Evolutionary conservation across 2,329 filamentous ascomycete species (phyloP).

Genomic region (Aspergillus costaricaensis): DNA sequence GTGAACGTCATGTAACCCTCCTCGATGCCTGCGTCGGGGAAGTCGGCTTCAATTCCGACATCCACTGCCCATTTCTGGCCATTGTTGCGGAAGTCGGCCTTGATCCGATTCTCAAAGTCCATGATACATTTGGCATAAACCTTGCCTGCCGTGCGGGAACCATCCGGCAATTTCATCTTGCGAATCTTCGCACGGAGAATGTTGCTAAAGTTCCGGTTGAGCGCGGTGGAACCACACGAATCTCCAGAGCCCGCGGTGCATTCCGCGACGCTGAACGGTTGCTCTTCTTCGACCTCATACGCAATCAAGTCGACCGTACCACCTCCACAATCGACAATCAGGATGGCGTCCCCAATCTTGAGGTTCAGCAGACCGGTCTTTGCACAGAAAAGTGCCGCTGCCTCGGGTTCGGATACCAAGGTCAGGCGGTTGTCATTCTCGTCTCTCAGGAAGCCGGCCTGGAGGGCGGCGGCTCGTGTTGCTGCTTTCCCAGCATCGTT

Average conservation of each 20-base stretch:
- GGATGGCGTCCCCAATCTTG: slow-evolving; percentile 96
- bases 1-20: slow-evolving; percentile 99
- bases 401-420: slow-evolving; percentile 93
- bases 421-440: slow-evolving; percentile 97
- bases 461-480: slow-evolving; percentile 91
- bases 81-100: slow-evolving; percentile 98
- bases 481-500: slow-evolving; percentile 98
- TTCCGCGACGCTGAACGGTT: slow-evolving; percentile 93
- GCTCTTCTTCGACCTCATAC: slow-evolving; percentile 97
- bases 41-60: slow-evolving; percentile 97
- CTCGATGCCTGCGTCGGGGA: slow-evolving; percentile 95
- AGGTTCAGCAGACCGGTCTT: slow-evolving; percentile 95
- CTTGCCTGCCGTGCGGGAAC: slow-evolving; percentile 94
- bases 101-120: slow-evolving; percentile 99
- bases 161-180: slow-evolving; percentile 98
- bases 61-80: slow-evolving; percentile 99
- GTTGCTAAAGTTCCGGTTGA: slow-evolving; percentile 98
- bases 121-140: slow-evolving; percentile 99
- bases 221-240: slow-evolving; percentile 94
- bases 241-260: slow-evolving; percentile 97
- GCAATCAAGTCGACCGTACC: slow-evolving; percentile 98
- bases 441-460: slow-evolving; percentile 93
- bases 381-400: slow-evolving; percentile 94
- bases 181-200: slow-evolving; percentile 96
- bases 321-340: slow-evolving; percentile 97